These are phyloP conservation scores for Scorias spongiosa DNA, from an alignment of 2,329 filamentous ascomycete genomes.

Conservation along the genomic window DNA sequence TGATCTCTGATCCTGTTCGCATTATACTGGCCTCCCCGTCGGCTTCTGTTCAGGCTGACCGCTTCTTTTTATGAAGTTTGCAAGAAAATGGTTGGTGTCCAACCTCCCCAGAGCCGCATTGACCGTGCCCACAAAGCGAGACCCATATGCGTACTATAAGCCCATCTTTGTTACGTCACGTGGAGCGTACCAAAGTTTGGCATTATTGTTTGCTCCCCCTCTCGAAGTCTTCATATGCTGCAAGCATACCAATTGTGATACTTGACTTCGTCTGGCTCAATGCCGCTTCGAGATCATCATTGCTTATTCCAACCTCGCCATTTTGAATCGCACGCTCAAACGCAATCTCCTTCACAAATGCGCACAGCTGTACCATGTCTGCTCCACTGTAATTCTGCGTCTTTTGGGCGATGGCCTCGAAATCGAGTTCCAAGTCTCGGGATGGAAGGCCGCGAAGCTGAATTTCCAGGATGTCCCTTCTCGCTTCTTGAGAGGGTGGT, in stretches of 20 bases:
- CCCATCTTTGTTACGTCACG: too few relatives aligned
- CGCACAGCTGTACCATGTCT: slow-evolving; percentile 52
- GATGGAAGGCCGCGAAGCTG: slow-evolving; percentile 48
- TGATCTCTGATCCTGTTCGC: too few relatives aligned
- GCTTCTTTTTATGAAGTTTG: too few relatives aligned
- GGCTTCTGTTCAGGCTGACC: too few relatives aligned
- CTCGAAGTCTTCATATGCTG: slow-evolving; percentile 39
- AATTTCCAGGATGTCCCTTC: slow-evolving; percentile 61
- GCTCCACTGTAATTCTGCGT: slow-evolving; percentile 76
- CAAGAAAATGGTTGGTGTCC: too few relatives aligned
- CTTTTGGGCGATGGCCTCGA: slow-evolving; percentile 43
- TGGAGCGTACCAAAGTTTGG: too few relatives aligned
- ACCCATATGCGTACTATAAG: too few relatives aligned
- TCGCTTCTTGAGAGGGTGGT: slow-evolving; percentile 56
- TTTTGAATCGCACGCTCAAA: slow-evolving; percentile 26
- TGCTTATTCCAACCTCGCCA: slow-evolving; percentile 22
- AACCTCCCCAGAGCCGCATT: too few relatives aligned
- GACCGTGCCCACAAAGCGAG: too few relatives aligned
- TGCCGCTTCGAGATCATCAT: slow-evolving; percentile 30
- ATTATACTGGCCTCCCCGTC: too few relatives aligned
- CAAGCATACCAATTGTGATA: slow-evolving; percentile 44
- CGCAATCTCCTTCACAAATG: slow-evolving; percentile 22
- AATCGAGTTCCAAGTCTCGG: slow-evolving; percentile 44
- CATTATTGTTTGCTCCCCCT: background rate
- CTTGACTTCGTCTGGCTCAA: slow-evolving; percentile 34